Conservation (phyloP, 495 filamentous ascomycete genomes). For the Tuber microsphaerosporum region DNA sequence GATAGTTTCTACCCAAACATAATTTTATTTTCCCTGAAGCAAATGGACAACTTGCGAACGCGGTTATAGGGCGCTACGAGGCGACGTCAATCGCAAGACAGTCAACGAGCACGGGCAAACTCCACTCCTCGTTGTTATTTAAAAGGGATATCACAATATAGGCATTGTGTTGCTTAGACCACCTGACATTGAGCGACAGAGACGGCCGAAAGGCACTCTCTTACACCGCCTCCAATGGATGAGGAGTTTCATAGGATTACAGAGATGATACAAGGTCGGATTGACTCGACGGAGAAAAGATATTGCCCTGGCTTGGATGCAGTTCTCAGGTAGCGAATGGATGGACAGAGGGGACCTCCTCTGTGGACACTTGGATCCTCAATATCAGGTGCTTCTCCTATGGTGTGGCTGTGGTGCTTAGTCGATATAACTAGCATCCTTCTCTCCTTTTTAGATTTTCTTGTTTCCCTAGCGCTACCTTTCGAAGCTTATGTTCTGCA, state of each 20-base stretch:
- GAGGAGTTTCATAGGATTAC: neutral
- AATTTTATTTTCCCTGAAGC: neutral
- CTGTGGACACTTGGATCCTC: no score
- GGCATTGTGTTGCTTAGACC: neutral
- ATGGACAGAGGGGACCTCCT: no score
- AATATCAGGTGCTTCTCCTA: no score
- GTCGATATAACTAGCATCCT: no score
- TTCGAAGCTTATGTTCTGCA: no score
- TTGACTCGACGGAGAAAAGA: neutral
- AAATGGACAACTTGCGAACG: neutral
- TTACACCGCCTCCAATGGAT: neutral
- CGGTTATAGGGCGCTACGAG: no score
- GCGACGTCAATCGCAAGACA: neutral
- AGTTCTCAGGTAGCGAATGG: no score
- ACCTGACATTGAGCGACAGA: neutral
- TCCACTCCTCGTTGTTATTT: neutral
- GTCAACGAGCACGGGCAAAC: neutral
- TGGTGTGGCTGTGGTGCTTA: no score
- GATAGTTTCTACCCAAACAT: neutral
- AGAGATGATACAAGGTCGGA: neutral
- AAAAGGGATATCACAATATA: neutral
- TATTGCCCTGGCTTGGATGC: neutral
- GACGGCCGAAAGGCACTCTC: neutral
- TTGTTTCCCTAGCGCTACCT: no score
- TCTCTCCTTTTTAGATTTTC: no score